These are phyloP conservation scores for Capronia americana DNA, from an alignment of 2,329 filamentous ascomycete genomes.

Conservation along the genomic window DNA sequence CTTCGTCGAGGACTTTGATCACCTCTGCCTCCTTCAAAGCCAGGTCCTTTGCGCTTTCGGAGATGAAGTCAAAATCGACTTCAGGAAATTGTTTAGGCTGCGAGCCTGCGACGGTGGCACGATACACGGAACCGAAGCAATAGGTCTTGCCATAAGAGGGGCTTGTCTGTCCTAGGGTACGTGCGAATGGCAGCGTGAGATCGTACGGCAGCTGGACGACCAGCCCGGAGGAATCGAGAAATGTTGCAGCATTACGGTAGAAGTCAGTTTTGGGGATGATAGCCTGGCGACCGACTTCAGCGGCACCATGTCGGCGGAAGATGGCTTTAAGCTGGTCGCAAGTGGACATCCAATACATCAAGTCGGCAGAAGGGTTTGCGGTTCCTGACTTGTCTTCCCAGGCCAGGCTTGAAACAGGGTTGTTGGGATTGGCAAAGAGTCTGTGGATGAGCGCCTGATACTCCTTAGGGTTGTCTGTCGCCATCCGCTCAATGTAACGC, in stretches of 20 bases:
- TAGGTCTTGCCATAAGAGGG: slow-evolving; percentile 73
- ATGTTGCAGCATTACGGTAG: slow-evolving; percentile 74
- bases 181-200: slow-evolving; percentile 84
- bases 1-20: slow-evolving; percentile 92
- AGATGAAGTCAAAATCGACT: slow-evolving; percentile 96
- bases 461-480: slow-evolving; percentile 83
- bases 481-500: slow-evolving; percentile 78
- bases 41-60: slow-evolving; percentile 77
- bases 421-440: slow-evolving; percentile 32
- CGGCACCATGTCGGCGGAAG: slow-evolving; percentile 86
- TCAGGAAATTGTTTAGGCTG: slow-evolving; percentile 85
- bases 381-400: slow-evolving; percentile 36
- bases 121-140: slow-evolving; percentile 85
- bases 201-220: slow-evolving; percentile 88
- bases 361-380: slow-evolving; percentile 53
- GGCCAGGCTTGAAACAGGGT: slow-evolving; percentile 33
- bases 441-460: slow-evolving; percentile 33
- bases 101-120: slow-evolving; percentile 72
- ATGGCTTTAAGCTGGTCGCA: slow-evolving; percentile 77
- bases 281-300: slow-evolving; percentile 75
- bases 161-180: slow-evolving; percentile 75
- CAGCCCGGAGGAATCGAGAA: slow-evolving; percentile 84
- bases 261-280: slow-evolving; percentile 83
- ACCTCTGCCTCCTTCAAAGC: slow-evolving; percentile 91
- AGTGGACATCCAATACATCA: slow-evolving; percentile 74